A percentile compares a stretch with the other conserved stretches of the same genome.
These are phyloP conservation scores for Trichosporon sp. DNA, from an alignment of 1,284 basidiomycete species.

Conservation along the genomic window DNA sequence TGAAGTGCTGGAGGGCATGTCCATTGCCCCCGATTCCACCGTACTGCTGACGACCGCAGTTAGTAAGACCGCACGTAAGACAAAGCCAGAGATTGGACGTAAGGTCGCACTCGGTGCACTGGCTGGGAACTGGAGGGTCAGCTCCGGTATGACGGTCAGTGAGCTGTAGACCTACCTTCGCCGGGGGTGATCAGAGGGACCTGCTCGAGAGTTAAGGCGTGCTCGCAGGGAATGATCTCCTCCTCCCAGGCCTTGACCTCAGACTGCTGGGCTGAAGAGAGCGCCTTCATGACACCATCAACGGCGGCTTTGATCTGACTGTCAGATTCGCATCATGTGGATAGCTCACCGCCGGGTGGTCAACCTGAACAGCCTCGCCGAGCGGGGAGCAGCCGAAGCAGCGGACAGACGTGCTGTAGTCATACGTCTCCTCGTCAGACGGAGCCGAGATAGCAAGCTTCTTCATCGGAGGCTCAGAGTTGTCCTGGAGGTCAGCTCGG, in stretches of 20 bases:
- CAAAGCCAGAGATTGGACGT: slow-evolving; percentile 94
- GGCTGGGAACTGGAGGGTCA: slow-evolving; percentile 59
- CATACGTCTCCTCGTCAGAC: slow-evolving; percentile 82
- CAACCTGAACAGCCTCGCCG: slow-evolving; percentile 57
- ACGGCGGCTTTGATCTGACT: slow-evolving; percentile 58
- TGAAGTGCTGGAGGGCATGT: slow-evolving; percentile 79
- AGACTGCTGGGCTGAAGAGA: slow-evolving; percentile 83
- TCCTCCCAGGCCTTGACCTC: slow-evolving; percentile 99
- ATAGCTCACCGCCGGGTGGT: slow-evolving; percentile 46
- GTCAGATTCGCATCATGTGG: background rate
- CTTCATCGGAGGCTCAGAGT: slow-evolving; percentile 79
- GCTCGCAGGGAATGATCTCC: slow-evolving; percentile 82
- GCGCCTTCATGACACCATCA: slow-evolving; percentile 70
- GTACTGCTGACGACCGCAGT: slow-evolving; percentile 83
- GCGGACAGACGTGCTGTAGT: slow-evolving; percentile 62
- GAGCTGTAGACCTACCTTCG: slow-evolving; percentile 25
- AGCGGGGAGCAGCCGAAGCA: slow-evolving; percentile 65
- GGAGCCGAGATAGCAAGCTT: slow-evolving; percentile 84
- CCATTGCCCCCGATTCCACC: slow-evolving; percentile 85
- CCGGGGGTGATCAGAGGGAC: slow-evolving; percentile 44
- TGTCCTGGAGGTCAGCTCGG: slow-evolving; percentile 39
- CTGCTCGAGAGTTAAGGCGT: slow-evolving; percentile 75
- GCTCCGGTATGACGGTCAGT: slow-evolving; percentile 21
- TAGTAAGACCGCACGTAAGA: slow-evolving; percentile 87
- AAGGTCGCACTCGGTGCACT: slow-evolving; percentile 72